phyloP scores from a whole-genome alignment of 2,329 filamentous ascomycete species.

The Hypoxylon sp. region DNA sequence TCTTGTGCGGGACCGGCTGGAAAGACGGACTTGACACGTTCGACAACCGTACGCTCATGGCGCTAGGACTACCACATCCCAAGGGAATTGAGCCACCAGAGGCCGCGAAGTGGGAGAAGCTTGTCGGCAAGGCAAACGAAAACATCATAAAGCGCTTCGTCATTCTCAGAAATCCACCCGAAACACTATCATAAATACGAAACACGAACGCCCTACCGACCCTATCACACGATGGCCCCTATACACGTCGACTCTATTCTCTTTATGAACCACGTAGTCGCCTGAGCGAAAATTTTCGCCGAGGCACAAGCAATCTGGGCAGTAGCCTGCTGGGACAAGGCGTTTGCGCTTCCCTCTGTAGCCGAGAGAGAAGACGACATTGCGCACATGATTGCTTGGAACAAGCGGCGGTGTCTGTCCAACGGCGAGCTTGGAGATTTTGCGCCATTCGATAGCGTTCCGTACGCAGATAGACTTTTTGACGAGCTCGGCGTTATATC shows the following conservation, averaged over 20 bases:
- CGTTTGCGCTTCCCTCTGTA: conserved; percentile 37
- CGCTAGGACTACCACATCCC: conserved; percentile 44
- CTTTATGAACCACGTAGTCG: conserved; percentile 44
- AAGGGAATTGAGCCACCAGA: conserved; percentile 30
- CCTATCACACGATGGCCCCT: conserved; percentile 45
- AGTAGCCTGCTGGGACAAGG: conserved; percentile 44
- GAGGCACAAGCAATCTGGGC: conserved; percentile 48
- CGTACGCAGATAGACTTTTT: conserved; percentile 46
- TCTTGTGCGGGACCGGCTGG: conserved; percentile 48
- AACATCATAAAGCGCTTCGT: conserved; percentile 43
- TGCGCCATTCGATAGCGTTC: conserved; percentile 46
- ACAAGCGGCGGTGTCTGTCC: conserved; percentile 46
- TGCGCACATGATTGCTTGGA: conserved; percentile 44
- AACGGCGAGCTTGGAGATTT: conserved; percentile 45
- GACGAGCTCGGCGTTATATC: conserved; percentile 44
- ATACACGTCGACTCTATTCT: conserved; percentile 45
- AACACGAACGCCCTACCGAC: conserved; percentile 42
- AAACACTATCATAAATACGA: conserved; percentile 42
- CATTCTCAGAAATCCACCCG: conserved; percentile 44
- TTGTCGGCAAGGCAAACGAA: conserved; percentile 41
- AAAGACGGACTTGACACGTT: conserved; percentile 42
- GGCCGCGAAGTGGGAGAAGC: conserved; percentile 42
- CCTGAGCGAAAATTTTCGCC: conserved; percentile 42
- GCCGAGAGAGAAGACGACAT: conserved; percentile 41
- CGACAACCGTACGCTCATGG: conserved; percentile 32